Conservation (phyloP, 2,329 filamentous ascomycete genomes). For the Fusarium sp. region DNA sequence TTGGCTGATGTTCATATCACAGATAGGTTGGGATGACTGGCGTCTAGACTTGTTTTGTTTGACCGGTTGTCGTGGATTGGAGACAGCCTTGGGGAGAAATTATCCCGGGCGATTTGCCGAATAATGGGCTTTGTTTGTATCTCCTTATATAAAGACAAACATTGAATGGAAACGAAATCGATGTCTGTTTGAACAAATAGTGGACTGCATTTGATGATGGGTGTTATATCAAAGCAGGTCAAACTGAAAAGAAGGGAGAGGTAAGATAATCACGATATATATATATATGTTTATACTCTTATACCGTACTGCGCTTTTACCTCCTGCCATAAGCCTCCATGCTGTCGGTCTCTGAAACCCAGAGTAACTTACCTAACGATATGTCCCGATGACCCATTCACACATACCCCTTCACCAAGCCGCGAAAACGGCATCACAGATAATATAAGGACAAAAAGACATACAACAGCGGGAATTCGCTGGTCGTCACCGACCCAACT, state of each 20-base stretch:
- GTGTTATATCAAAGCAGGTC: not conserved
- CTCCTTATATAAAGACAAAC: not conserved
- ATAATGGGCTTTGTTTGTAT: not conserved
- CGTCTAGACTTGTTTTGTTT: slow-evolving; percentile 3
- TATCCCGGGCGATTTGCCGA: not conserved
- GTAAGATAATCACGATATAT: not conserved
- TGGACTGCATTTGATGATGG: not conserved
- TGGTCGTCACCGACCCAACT: not conserved
- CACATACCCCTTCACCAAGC: not conserved
- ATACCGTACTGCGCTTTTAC: too few species aligned
- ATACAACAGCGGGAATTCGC: slow-evolving; percentile 1
- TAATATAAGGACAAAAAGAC: not conserved
- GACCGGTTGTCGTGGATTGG: not conserved
- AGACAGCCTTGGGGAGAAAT: not conserved
- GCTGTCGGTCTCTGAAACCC: not conserved
- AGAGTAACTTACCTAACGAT: not conserved
- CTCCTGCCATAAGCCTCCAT: not conserved
- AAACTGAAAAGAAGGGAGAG: not conserved
- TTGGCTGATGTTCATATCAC: slow-evolving; percentile 1
- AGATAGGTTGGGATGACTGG: not conserved
- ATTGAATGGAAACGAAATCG: not conserved
- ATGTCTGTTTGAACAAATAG: not conserved
- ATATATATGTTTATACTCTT: not conserved
- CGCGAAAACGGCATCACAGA: not conserved
- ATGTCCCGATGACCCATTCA: not conserved